phyloP scores from a whole-genome alignment of 2,329 filamentous ascomycete species.

The Colletotrichum karsti region DNA sequence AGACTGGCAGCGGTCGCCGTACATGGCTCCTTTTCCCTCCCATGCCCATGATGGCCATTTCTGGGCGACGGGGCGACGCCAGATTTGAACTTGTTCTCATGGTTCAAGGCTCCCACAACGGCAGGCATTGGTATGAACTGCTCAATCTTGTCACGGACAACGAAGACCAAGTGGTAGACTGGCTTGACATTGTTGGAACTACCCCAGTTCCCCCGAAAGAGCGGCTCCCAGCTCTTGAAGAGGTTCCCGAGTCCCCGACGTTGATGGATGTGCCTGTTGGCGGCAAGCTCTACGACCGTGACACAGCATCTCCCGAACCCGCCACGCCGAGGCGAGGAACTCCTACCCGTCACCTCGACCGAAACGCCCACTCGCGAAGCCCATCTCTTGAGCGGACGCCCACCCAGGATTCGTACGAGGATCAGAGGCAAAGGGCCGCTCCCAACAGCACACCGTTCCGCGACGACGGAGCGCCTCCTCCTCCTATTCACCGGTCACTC shows the following conservation, averaged over 20 bases:
- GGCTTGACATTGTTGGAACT: slow-evolving; percentile 80
- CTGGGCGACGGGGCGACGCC: slow-evolving; percentile 78
- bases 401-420: slow-evolving; percentile 46
- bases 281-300: slow-evolving; percentile 11
- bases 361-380: slow-evolving; percentile 34
- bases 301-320: slow-evolving; percentile 32
- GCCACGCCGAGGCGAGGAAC: slow-evolving; percentile 41
- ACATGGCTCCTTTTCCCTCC: slow-evolving; percentile 92
- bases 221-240: slow-evolving; percentile 41
- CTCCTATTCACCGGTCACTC: slow-evolving; percentile 60
- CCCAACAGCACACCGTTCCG: slow-evolving; percentile 47
- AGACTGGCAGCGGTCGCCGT: slow-evolving; percentile 78
- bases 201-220: slow-evolving; percentile 56
- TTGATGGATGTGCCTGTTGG: slow-evolving; percentile 26
- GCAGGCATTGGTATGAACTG: slow-evolving; percentile 83
- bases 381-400: slow-evolving; percentile 47
- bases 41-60: slow-evolving; percentile 76
- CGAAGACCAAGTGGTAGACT: slow-evolving; percentile 82
- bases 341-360: slow-evolving; percentile 44
- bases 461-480: slow-evolving; percentile 65
- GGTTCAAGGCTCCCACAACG: slow-evolving; percentile 76
- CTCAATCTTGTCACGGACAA: slow-evolving; percentile 80
- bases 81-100: slow-evolving; percentile 83
- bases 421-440: slow-evolving; percentile 41
- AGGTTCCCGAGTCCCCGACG: slow-evolving; percentile 28